Evolutionary conservation across 2,329 filamentous ascomycete species (phyloP).

Genomic region (Neocatenulostroma microsporum): DNA sequence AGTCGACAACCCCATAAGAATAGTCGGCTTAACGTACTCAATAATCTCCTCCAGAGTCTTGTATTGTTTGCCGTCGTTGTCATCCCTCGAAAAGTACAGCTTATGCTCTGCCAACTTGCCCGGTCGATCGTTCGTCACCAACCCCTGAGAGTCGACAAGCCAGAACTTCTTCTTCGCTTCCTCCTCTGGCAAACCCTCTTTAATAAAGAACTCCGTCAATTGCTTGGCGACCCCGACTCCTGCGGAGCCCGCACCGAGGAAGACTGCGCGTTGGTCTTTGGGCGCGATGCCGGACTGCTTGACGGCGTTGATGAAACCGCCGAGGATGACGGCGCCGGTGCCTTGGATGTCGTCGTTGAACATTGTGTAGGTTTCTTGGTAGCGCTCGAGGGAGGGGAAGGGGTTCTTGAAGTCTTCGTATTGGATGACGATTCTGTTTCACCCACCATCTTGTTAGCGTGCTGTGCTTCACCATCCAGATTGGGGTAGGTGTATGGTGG

Average conservation of each 20-base stretch:
- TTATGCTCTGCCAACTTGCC: slow-evolving; percentile 87
- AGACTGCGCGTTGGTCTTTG: slow-evolving; percentile 88
- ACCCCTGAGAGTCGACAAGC: slow-evolving; percentile 84
- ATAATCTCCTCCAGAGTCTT: slow-evolving; percentile 82
- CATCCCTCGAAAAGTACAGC: slow-evolving; percentile 58
- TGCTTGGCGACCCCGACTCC: slow-evolving; percentile 97
- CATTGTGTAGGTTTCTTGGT: slow-evolving; percentile 81
- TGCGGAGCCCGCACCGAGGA: slow-evolving; percentile 90
- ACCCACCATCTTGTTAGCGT: too few relatives aligned
- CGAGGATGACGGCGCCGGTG: slow-evolving; percentile 89
- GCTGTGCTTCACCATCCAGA: slow-evolving; percentile 5
- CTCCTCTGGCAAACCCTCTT: slow-evolving; percentile 79
- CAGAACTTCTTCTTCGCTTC: slow-evolving; percentile 88
- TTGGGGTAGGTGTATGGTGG: not conserved
- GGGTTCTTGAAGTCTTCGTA: slow-evolving; percentile 98
- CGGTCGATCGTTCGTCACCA: slow-evolving; percentile 86
- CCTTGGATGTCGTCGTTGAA: slow-evolving; percentile 99
- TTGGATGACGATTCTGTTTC: slow-evolving; percentile 69
- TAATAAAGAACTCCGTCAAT: slow-evolving; percentile 93
- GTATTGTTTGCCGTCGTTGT: slow-evolving; percentile 59
- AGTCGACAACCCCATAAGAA: slow-evolving; percentile 87
- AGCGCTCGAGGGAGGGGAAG: slow-evolving; percentile 85
- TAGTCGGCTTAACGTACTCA: slow-evolving; percentile 89
- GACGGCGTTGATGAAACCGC: slow-evolving; percentile 66
- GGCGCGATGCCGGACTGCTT: slow-evolving; percentile 78